A percentile compares a stretch with the other conserved stretches of the same genome.
Evolutionary conservation across 1,139 yeast genomes (phyloP).

Genomic region (Wickerhamiella pararugosa): DNA sequence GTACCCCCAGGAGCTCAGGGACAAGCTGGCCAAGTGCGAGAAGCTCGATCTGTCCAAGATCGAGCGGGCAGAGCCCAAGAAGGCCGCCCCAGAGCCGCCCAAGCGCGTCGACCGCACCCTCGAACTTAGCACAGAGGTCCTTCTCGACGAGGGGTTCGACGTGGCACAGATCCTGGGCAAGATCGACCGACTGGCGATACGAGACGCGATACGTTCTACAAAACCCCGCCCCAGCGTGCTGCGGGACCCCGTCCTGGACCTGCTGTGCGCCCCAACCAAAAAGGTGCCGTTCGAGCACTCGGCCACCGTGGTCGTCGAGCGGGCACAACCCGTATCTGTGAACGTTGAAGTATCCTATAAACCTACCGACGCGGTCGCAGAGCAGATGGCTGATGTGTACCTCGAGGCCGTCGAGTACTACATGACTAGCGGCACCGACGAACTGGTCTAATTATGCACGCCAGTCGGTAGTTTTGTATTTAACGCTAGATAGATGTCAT

Average conservation of each 20-base stretch:
- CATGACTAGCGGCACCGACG: conserved; percentile 1
- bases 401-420: conserved; percentile 6
- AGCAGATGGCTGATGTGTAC: conserved; percentile 6
- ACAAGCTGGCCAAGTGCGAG: conserved; percentile 41
- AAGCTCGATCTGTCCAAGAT: conserved; percentile 69
- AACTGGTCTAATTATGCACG: no score
- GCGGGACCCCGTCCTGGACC: conserved; percentile 14
- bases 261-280: conserved; percentile 9
- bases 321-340: conserved; percentile 1
- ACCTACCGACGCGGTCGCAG: background rate
- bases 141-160: background rate
- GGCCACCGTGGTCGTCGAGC: background rate
- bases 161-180: background rate
- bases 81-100: conserved; percentile 16
- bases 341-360: background rate
- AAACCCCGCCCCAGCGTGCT: conserved; percentile 14
- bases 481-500: no score
- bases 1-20: conserved; percentile 38
- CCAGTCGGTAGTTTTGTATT: background rate
- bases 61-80: conserved; percentile 29
- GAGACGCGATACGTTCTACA: conserved; percentile 12
- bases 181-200: conserved; percentile 13
- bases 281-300: conserved; percentile 4
- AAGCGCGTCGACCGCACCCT: conserved; percentile 10
- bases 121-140: conserved; percentile 8